Base-by-base conservation (phyloP, 2,329 filamentous ascomycete species). In the Ophiostoma triangulosporum region DNA sequence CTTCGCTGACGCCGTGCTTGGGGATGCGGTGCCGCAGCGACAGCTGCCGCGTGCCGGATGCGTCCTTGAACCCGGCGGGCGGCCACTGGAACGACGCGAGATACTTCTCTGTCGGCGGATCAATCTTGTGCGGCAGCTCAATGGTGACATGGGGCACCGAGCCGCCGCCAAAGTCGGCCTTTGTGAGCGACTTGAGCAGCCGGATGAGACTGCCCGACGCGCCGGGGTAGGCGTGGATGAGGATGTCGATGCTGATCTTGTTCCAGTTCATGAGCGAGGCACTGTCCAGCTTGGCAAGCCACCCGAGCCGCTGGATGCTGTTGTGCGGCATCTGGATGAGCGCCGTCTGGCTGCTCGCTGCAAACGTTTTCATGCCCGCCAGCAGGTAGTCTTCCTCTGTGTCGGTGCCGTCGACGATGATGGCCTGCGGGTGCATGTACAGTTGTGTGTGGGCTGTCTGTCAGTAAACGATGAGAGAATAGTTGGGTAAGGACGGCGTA, bases 241-340 rank as follows among this genome's bases (percentile, higher is more conserved):
- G 66, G 52, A 98, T 86, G 59, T 97, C 88, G 57, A 97, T 74
- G 35, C 75, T 80, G 5, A 87, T 73, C 48, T 80, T 77, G 64
- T 91, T 83, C 90, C 90, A 96, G 32, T 83, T 75, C 59, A 72
- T 75, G 54, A 96, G 69, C 29, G 88, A 82, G 17, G 73, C 70
- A 56, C 84, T 79, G 63, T 95, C 88, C 12, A 97, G 73, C 57
- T 82, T 80, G 1, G 86, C 80, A 38, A 95, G 73, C 88, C 90
- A 97, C 58, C 78, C 70, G 33, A 90, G 75, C 35, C 79, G 75
- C 52, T 83, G 78, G 26, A 74, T 74, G 1, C 77, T 73, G 52
- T 77, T 73, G 35, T 72, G 70, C 0, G 90, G 87, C 22, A 97
- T 72, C 63, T 88, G 82, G 52, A 97, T 85, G 15, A 94, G 66